phyloP scores from a whole-genome alignment of 768 basidiomycete genomes.

The Hebeloma cylindrosporum region DNA sequence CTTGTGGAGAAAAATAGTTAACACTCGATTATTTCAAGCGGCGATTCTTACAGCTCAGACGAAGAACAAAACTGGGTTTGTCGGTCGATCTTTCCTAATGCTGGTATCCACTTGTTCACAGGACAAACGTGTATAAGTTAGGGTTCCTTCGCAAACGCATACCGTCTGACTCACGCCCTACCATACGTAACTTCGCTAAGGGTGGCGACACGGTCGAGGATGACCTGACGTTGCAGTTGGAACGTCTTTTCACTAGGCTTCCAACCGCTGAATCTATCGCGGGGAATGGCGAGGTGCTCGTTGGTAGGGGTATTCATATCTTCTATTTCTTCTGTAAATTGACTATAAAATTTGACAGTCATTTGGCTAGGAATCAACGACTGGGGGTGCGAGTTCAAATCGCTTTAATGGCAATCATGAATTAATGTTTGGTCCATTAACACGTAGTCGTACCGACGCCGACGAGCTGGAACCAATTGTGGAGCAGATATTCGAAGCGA shows the following conservation, averaged over 20 bases:
- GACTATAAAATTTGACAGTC: slow-evolving; percentile 17
- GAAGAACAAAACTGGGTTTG: too few species aligned
- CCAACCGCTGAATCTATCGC: neutral
- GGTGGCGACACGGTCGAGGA: slow-evolving; percentile 26
- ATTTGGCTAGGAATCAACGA: slow-evolving; percentile 42
- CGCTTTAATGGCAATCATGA: too few species aligned
- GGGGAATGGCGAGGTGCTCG: neutral
- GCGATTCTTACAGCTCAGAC: too few species aligned
- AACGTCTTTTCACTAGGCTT: slow-evolving; percentile 12
- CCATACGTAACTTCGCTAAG: slow-evolving; percentile 18
- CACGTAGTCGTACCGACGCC: slow-evolving; percentile 19
- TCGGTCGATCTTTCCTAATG: too few species aligned
- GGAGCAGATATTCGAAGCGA: slow-evolving; percentile 23
- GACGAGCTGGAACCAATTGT: slow-evolving; percentile 31
- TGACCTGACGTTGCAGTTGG: slow-evolving; percentile 18
- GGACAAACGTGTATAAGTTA: too few species aligned
- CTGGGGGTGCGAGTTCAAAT: too few species aligned
- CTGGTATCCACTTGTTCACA: too few species aligned
- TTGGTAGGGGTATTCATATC: neutral
- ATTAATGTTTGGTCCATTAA: too few species aligned
- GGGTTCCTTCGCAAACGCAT: too few species aligned
- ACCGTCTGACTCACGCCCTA: too few species aligned
- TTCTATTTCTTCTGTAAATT: neutral
- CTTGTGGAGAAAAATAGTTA: too few species aligned
- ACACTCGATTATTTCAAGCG: too few species aligned